Evolutionary conservation across 2,329 filamentous ascomycete species (phyloP), one percentile per base, ranked within the genome.

Genomic region (Aspergillus sergii): DNA sequence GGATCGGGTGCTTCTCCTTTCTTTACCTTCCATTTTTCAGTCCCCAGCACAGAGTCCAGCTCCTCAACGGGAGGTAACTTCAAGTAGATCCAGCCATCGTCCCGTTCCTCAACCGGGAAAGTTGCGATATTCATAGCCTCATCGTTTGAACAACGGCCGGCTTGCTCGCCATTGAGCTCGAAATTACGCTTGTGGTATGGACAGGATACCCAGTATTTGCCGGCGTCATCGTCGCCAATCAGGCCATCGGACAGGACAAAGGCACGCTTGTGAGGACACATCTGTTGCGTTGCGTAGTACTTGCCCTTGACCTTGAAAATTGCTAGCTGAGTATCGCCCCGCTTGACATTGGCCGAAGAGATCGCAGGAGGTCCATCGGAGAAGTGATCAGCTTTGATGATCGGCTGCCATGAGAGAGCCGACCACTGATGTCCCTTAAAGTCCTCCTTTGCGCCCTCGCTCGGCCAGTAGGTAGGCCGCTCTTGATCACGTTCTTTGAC

Each of bases 131-230:
- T 93, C 67, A 95, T 84, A 23, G 83, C 83, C 39, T 85, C 83
- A 76, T 96, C 93, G 73, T 90, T 94, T 58, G 85, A 86, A 79
- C 93, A 96, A 21, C 85, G 83, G 1, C 93, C 92, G 0, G 86
- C 85, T 57, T 87, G 80, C 34, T 84, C 81, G 48, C 88, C 89
- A 45, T 83, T 84, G 50, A 96, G 87, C 73, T 92, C 88, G 76
- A 91, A 97, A 80, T 96, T 96, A 68, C 92, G 88, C 82, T 97
- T 97, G 82, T 96, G 93, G 77, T 90, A 88, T 0, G 93, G 93
- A 73, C 93, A 97, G 1, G 89, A 92, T 21, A 97, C 87, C 89
- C 91, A 96, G n/a, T 93, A 88, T 64, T 88, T 89, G 65, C 86
- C 83, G 51, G 82, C 76, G 63, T 80, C 71, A 54, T 79, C 76